Base-by-base conservation (phyloP, 495 filamentous ascomycete genomes). In the Pyronema domesticum region DNA sequence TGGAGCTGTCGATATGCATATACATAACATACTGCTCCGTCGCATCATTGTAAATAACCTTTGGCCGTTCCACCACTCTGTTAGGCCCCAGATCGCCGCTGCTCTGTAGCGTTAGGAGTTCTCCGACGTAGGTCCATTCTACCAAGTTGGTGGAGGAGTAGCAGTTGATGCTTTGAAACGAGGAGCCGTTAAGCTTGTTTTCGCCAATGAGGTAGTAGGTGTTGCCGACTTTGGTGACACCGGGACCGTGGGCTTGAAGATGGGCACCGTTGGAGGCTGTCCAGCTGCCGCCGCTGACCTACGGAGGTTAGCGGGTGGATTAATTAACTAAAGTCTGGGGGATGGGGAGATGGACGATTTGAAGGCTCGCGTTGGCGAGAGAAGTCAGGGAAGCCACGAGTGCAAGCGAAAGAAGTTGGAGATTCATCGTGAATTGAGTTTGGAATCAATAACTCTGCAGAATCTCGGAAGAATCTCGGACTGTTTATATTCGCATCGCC, bases 131-230 rank as follows among this genome's bases (percentile, higher is more conserved):
- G 1, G 62, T 74, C 80, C 81, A 83, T 55, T 80, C 69, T 0
- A 83, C 72, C 0, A 83, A 71, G 64, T 83, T 73, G 15, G 59
- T 61, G 4, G 74, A 76, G 4, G 71, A 70, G 61, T 77, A 76
- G 57, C 73, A 76, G 63, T 81, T 81, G 46, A 84, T 69, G 57
- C 73, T 76, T 55, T 77, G 71, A 63, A 83, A 83, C 6, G 69
- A 62, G 35, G 65, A 69, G 33, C 80, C 80, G 44, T 71, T 59
- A 3, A 72, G 69, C 64, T 84, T 82, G 68, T 84, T 79, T 66
- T 84, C 80, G 44, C 80, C 80, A 43, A 82, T 69, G 53, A 76
- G 67, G 68, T 82, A 81, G 69, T 77, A 84, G 0, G 69, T 71
- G 14, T 67, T 68, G 56, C 74, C 70, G 3, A 72, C 74, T 46